A percentile compares a stretch with the other conserved stretches of the same genome.
Conservation (phyloP, 2,329 filamentous ascomycete genomes). For the Chaetothyriales sp. region DNA sequence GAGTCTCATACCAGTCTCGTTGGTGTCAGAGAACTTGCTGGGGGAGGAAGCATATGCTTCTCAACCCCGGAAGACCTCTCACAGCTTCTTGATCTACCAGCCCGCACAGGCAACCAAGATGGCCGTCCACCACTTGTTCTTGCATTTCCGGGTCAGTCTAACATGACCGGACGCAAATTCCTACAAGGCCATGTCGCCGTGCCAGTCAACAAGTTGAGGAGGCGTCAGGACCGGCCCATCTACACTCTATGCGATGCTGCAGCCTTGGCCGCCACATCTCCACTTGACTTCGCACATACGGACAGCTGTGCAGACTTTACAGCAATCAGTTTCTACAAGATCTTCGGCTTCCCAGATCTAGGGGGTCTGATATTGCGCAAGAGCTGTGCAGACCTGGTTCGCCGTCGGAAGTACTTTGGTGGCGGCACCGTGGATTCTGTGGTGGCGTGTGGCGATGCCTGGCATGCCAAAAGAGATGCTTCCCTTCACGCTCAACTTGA, state of each 20-base stretch:
- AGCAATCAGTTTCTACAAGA: conserved; percentile 83
- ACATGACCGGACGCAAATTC: conserved; percentile 69
- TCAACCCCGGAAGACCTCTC: conserved; percentile 15
- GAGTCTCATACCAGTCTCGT: conserved; percentile 79
- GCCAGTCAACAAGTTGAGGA: conserved; percentile 27
- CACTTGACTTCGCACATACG: conserved; percentile 52
- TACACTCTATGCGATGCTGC: conserved; percentile 76
- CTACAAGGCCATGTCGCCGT: conserved; percentile 53
- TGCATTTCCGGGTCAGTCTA: conserved; percentile 81
- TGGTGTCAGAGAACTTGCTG: conserved; percentile 60
- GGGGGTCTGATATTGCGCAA: conserved; percentile 73
- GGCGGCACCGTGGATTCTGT: conserved; percentile 92
- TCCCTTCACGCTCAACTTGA: conserved; percentile 69
- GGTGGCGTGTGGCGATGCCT: conserved; percentile 57
- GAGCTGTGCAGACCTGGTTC: conserved; percentile 47
- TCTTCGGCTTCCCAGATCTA: conserved; percentile 92
- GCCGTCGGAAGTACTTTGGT: conserved; percentile 66
- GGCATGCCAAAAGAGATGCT: conserved; percentile 62
- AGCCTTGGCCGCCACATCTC: conserved; percentile 60
- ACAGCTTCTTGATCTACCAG: not conserved
- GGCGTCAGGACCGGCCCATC: conserved; percentile 19
- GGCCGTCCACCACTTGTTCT: conserved; percentile 36
- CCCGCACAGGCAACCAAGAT: not conserved
- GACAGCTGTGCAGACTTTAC: conserved; percentile 63
- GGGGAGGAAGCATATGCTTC: conserved; percentile 47